Base-by-base conservation (phyloP, 2,329 filamentous ascomycete genomes). In the Madurella mycetomatis region DNA sequence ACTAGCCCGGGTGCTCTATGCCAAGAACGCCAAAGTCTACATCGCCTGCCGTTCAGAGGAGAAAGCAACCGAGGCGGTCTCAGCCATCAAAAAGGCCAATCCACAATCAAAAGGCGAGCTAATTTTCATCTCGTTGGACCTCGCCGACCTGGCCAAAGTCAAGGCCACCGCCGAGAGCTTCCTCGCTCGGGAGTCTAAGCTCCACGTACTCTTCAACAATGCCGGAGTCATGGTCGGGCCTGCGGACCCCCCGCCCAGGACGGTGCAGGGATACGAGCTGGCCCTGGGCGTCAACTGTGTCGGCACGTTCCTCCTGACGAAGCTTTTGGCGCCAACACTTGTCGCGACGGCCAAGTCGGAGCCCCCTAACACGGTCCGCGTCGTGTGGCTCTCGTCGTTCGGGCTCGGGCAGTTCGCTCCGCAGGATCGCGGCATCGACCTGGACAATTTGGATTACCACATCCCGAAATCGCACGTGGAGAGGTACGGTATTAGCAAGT, bases 221-320 rank as follows among this genome's bases (percentile, higher is more conserved):
- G 72, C 73, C 3, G 72, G 67, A 9, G 64, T 73, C 34, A 73
- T 74, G 69, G 67, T 17, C 51, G 56, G 19, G 65, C 70, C 1
- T 55, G 37, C 45, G 16, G 49, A 54, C 13, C 67, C 48, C 39
- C 59, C 50, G 58, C 58, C 41, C 15, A 50, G 50, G 47, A 78
- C 74, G 0, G 57, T 55, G 5, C 76, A 79, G 59, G 77, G 31
- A 34, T 34, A 34, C 31, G 31, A 34, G 12, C 31, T 34, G 31
- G 31, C 31, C 76, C 19, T 83, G 55, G 79, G 72, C 34, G 75
- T 72, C 7, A 82, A 82, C 62, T 74, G 83, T 60, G 66, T 84
- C 1, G 72, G 67, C 9, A 76, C 81, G 58, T 83, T 82, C 66
- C 70, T 66, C 15, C 52, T 67, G 42, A 64, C 63, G 1, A 55